Percentiles rank a stretch among this genome's conserved stretches.
These are phyloP conservation scores for Verbascum thapsus DNA, from an alignment of 257 asterid genomes.

Conservation along the genomic window DNA sequence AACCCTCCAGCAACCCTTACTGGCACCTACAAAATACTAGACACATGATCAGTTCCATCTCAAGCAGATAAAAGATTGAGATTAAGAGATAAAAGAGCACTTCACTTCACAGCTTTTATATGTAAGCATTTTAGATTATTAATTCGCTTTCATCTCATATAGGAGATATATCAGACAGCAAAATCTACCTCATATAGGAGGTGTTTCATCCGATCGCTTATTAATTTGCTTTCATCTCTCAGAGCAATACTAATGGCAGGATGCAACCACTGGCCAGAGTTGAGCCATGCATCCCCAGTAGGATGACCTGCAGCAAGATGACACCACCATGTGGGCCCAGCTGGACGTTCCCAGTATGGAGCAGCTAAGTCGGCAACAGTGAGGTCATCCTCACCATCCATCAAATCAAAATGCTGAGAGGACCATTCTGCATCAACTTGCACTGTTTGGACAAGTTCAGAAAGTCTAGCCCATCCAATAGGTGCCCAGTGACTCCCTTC, in stretches of 20 bases:
- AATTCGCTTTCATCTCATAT: no score
- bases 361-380: conserved; percentile 93
- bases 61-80: conserved; percentile 9
- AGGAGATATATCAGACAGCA: conserved; percentile 9
- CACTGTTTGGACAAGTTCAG: conserved; percentile 65
- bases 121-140: conserved; percentile 5
- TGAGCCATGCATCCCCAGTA: conserved; percentile 73
- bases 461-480: conserved; percentile 87
- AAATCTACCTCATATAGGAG: conserved; percentile 79
- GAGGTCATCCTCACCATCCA: conserved; percentile 71
- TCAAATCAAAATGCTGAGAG: conserved; percentile 45
- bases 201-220: conserved; percentile 92
- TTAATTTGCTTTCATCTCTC: conserved; percentile 86
- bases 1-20: conserved; percentile 97
- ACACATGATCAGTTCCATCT: conserved; percentile 9
- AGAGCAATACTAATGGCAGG: conserved; percentile 90
- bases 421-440: conserved; percentile 73
- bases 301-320: conserved; percentile 90
- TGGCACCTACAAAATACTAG: conserved; percentile 66
- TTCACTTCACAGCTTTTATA: not conserved
- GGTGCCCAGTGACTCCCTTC: conserved; percentile 79
- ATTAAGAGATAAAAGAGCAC: not conserved
- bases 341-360: conserved; percentile 92
- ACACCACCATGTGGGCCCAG: conserved; percentile 99
- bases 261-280: conserved; percentile 80